Evolutionary conservation across 495 filamentous ascomycete genomes (phyloP), one percentile per base, ranked within the genome.

Genomic region (Aspergillus mulundensis): DNA sequence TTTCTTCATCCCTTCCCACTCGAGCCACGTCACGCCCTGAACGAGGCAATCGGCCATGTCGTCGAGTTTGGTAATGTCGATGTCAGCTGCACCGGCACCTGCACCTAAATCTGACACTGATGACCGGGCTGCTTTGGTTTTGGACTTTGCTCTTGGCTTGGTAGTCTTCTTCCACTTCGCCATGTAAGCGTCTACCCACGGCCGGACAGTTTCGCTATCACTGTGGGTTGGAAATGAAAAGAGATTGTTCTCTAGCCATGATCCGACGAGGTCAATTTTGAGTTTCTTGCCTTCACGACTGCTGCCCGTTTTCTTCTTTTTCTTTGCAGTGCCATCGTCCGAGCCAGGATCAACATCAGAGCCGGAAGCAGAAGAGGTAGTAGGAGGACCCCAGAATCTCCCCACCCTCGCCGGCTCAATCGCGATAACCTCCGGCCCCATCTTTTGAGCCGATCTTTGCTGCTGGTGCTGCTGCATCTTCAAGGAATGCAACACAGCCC

Each of bases 31-130:
- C 58, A 91, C 72, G 0, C 87, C 94, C 72, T 97, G 93, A 58
- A 96, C 63, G 28, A 97, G 69, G 68, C 87, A 89, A 80, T 97
- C 93, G 6, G 91, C 88, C 58, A 97, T 73, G 77, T 97, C 93
- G 74, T 97, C 93, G 60, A 95, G 63, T 68, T 97, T 97, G 18
- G 67, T 71, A 30, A 78, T 60, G 55, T 67, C 72, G 28, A 78
- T 60, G 55, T 67, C 62, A 41, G 38, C 24, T 11, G 14, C 28
- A 30, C 59, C 58, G 12, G 63, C 58, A 39, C 61, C 60, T 19
- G 38, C 12, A 7, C 11, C 32, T 11, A 10, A 7, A 10, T 36
- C 32, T 7, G 32, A 36, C 5, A 6, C 32, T 10, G 32, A 7
- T 19, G n/a, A 39, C 50, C 55, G 6, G 11, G 43, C 2, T 18